Percentiles rank a stretch among this genome's conserved stretches.
phyloP scores from a whole-genome alignment of 2,329 filamentous ascomycete species.

The Colletotrichum aenigma region DNA sequence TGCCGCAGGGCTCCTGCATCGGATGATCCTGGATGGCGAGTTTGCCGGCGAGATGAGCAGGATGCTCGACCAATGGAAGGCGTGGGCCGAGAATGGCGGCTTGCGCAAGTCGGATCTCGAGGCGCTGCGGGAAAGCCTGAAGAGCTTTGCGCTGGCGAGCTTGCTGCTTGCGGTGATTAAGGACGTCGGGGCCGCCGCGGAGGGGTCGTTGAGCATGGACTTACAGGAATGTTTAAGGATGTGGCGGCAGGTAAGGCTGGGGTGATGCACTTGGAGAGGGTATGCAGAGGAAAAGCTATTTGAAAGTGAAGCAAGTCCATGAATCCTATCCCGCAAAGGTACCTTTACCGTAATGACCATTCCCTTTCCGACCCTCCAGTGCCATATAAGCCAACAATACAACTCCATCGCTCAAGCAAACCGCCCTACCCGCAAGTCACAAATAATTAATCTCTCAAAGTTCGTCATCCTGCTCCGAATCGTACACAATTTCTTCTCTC shows the following conservation, averaged over 20 bases:
- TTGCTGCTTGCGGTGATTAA: constrained; percentile 53
- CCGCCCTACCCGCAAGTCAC: neutral
- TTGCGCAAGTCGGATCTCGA: constrained; percentile 53
- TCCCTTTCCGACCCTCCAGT: neutral
- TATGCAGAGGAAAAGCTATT: neutral
- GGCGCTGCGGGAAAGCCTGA: constrained; percentile 35
- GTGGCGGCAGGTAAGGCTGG: constrained; percentile 58
- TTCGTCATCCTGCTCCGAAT: constrained; percentile 18
- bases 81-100: constrained; percentile 59
- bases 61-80: constrained; percentile 53
- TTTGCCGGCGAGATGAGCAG: constrained; percentile 43
- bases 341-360: neutral
- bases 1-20: constrained; percentile 52
- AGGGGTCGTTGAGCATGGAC: constrained; percentile 55
- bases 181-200: constrained; percentile 46
- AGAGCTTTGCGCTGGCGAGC: constrained; percentile 51
- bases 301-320: neutral
- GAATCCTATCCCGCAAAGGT: neutral
- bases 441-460: neutral
- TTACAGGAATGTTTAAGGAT: constrained; percentile 59
- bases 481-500: constrained; percentile 21
- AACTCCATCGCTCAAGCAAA: constrained; percentile 3
- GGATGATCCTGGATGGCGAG: constrained; percentile 54
- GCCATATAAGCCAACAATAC: neutral
- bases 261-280: constrained; percentile 29